Conservation (phyloP, 352 stramenopile genomes). For the Globisporangium cylindrosporum region DNA sequence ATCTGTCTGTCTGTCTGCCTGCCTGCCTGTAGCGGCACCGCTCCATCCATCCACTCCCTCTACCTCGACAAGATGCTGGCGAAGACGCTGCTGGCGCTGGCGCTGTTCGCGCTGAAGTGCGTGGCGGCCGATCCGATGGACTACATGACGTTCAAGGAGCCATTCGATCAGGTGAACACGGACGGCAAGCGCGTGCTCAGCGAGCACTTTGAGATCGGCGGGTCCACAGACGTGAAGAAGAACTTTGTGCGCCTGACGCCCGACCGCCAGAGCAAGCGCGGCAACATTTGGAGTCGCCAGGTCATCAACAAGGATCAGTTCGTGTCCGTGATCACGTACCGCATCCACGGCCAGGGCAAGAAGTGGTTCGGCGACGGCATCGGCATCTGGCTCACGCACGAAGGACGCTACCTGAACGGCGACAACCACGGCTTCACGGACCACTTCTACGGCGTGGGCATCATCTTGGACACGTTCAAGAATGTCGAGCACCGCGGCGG, state of each 20-base stretch:
- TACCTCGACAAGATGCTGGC: constrained; percentile 11
- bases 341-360: constrained; percentile 73
- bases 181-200: constrained; percentile 59
- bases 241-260: constrained; percentile 81
- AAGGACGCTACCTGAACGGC: constrained; percentile 45
- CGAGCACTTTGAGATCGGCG: constrained; percentile 48
- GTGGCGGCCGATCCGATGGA: constrained; percentile 12
- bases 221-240: constrained; percentile 71
- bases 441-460: constrained; percentile 68
- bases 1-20: background rate
- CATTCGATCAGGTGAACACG: constrained; percentile 56
- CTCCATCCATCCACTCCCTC: background rate
- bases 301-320: constrained; percentile 48
- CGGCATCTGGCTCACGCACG: constrained; percentile 70
- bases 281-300: constrained; percentile 64
- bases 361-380: constrained; percentile 82
- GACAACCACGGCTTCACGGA: constrained; percentile 77
- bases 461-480: constrained; percentile 77
- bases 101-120: constrained; percentile 17
- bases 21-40: background rate
- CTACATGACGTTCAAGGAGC: constrained; percentile 53
- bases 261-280: constrained; percentile 79
- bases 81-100: constrained; percentile 24
- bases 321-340: constrained; percentile 61
- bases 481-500: constrained; percentile 76